Percentiles rank a stretch among this genome's conserved stretches.
phyloP scores from a whole-genome alignment of 495 filamentous ascomycete species.

The Hypoxylon fuscum region DNA sequence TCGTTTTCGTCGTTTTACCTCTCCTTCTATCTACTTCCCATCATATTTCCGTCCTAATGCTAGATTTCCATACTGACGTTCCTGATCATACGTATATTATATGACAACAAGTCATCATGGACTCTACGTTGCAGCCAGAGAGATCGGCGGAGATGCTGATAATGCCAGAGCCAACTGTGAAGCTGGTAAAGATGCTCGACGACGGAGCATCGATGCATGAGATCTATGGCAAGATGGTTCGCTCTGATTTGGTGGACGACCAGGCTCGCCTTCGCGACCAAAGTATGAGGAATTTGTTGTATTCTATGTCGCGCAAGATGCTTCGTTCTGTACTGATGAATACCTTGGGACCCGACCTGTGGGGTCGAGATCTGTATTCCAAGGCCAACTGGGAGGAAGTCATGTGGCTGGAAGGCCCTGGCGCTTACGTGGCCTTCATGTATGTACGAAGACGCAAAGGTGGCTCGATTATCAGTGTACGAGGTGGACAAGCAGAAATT shows the following conservation, averaged over 20 bases:
- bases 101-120: not conserved
- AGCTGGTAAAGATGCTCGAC: not conserved
- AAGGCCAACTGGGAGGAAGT: slow-evolving; percentile 4
- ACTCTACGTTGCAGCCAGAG: not conserved
- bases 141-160: slow-evolving; percentile 2
- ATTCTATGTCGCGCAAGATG: slow-evolving; percentile 4
- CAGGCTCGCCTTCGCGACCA: not conserved
- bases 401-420: not conserved
- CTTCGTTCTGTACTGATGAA: slow-evolving; percentile 8
- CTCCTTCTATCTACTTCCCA: too few species aligned
- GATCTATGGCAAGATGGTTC: not conserved
- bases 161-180: not conserved
- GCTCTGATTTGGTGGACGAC: not conserved
- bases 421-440: slow-evolving; percentile 11
- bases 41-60: too few species aligned
- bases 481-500: too few species aligned
- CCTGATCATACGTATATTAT: not conserved
- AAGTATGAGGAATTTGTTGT: not conserved
- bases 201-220: not conserved
- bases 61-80: not conserved
- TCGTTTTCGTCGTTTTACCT: too few species aligned
- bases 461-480: too few species aligned
- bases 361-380: not conserved
- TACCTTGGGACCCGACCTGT: slow-evolving; percentile 12
- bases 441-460: slow-evolving; percentile 1